Conservation (phyloP, 139 green algal genomes). For the Pseudopediastrum boryanum region DNA sequence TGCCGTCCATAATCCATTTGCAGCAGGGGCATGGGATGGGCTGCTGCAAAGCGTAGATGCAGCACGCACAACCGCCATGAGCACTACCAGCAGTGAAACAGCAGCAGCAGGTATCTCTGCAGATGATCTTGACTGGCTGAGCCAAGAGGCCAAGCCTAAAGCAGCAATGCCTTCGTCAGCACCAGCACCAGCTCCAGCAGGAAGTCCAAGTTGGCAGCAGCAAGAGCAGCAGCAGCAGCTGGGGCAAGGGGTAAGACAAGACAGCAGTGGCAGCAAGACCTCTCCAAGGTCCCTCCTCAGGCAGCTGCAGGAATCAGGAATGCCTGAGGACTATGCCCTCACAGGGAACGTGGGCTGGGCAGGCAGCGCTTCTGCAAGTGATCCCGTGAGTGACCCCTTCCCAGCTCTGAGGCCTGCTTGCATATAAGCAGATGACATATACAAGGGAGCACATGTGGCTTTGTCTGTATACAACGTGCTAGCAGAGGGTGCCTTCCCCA, state of each 20-base stretch:
- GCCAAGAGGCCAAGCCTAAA: background rate
- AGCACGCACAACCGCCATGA: background rate
- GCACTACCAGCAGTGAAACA: background rate
- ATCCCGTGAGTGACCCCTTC: background rate
- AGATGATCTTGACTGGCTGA: conserved; percentile 9
- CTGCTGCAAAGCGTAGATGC: too few relatives aligned
- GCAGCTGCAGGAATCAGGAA: background rate
- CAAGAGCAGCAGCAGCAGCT: conserved; percentile 6
- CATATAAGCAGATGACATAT: background rate
- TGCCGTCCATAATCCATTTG: too few relatives aligned
- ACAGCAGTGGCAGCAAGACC: background rate
- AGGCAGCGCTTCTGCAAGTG: background rate
- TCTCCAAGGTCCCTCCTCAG: background rate
- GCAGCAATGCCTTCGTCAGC: background rate
- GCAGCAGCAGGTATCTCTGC: background rate
- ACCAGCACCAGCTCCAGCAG: conserved; percentile 22
- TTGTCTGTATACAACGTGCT: too few relatives aligned
- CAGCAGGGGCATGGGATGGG: too few relatives aligned
- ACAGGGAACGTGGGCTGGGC: background rate
- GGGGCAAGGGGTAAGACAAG: conserved; percentile 8
- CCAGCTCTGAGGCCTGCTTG: background rate
- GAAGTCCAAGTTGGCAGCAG: background rate
- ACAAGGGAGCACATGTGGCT: too few relatives aligned
- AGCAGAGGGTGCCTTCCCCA: too few relatives aligned
- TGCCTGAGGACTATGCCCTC: background rate